These are phyloP conservation scores for Acarospora socialis DNA, from an alignment of 2,329 filamentous ascomycete genomes.

Conservation along the genomic window DNA sequence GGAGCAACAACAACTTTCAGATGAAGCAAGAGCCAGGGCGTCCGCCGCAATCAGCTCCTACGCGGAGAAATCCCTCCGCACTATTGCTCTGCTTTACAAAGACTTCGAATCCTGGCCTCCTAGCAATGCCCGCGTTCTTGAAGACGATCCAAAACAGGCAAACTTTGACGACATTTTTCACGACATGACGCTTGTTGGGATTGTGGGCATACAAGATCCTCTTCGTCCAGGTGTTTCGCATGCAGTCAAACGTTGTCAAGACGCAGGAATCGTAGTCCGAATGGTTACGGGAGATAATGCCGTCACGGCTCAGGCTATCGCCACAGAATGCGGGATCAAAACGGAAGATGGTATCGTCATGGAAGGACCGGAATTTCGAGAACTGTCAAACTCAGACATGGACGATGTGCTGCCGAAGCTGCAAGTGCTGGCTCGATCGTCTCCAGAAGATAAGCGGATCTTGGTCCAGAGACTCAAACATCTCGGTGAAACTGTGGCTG, in stretches of 20 bases:
- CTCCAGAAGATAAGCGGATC: conserved; percentile 46
- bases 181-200: conserved; percentile 57
- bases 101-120: conserved; percentile 60
- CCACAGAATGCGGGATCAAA: conserved; percentile 57
- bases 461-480: conserved; percentile 42
- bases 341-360: conserved; percentile 46
- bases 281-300: conserved; percentile 66
- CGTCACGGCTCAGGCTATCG: conserved; percentile 58
- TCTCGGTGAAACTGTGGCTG: conserved; percentile 39
- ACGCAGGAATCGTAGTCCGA: conserved; percentile 55
- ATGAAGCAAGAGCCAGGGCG: conserved; percentile 11
- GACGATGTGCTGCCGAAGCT: conserved; percentile 43
- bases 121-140: conserved; percentile 36
- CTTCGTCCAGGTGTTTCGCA: conserved; percentile 52
- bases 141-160: conserved; percentile 48
- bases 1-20: conserved; percentile 5
- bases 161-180: conserved; percentile 55
- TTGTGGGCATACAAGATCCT: conserved; percentile 64
- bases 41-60: conserved; percentile 27
- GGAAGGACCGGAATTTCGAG: conserved; percentile 54
- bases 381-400: conserved; percentile 45
- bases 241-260: conserved; percentile 52
- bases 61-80: conserved; percentile 49
- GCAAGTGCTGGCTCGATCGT: conserved; percentile 44
- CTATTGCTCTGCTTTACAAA: conserved; percentile 58